A percentile compares a stretch with the other conserved stretches of the same genome.
Evolutionary conservation across 306 rosid genomes (phyloP).

Genomic region (Vigna unguiculata): DNA sequence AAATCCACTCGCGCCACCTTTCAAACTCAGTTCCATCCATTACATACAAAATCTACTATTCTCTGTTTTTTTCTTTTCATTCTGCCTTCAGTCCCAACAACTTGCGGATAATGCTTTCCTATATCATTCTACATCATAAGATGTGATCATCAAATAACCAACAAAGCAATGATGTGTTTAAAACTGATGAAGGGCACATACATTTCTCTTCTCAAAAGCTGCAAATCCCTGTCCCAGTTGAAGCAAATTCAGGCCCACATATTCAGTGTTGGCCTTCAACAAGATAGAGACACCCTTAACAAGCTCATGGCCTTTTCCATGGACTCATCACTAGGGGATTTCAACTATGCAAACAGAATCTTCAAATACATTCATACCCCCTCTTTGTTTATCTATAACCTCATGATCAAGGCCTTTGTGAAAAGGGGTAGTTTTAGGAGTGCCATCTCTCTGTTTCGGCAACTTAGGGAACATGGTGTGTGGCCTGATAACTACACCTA

Average conservation of each 20-base stretch:
- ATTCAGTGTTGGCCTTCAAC: conserved; percentile 59
- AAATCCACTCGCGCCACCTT: background rate
- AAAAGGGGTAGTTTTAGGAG: conserved; percentile 51
- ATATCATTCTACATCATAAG: background rate
- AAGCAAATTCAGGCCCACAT: conserved; percentile 71
- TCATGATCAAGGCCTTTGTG: conserved; percentile 59
- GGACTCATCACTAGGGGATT: conserved; percentile 56
- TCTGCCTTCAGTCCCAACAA: background rate
- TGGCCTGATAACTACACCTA: conserved; percentile 77
- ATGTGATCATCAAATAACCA: background rate
- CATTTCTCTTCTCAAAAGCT: conserved; percentile 55
- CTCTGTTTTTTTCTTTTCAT: background rate
- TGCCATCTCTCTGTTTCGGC: conserved; percentile 54
- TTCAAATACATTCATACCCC: conserved; percentile 55
- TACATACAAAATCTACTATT: background rate
- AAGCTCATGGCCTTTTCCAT: conserved; percentile 60
- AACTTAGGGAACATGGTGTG: conserved; percentile 54
- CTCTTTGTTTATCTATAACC: conserved; percentile 60
- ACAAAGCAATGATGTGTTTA: background rate
- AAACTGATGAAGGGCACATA: conserved; percentile 35
- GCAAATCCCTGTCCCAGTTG: conserved; percentile 64
- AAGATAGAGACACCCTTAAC: conserved; percentile 58
- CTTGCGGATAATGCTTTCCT: background rate
- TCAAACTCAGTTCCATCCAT: background rate
- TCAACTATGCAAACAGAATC: conserved; percentile 54